Evolutionary conservation across 1,139 yeast species (phyloP), one percentile per base, ranked within the genome.

Genomic region (Lodderomyces oxycetoniae): DNA sequence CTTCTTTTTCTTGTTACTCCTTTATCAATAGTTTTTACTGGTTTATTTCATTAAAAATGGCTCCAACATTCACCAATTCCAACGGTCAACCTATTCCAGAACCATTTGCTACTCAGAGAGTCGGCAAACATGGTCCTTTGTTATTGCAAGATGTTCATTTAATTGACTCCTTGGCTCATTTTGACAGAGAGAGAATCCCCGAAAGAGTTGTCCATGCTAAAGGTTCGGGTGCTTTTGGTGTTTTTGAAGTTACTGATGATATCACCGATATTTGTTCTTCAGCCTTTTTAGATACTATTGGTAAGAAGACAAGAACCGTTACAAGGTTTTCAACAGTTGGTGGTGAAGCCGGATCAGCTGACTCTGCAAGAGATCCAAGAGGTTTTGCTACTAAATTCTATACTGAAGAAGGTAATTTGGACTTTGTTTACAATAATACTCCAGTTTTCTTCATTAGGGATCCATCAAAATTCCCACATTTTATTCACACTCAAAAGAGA

Each of bases 181-280:
- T 85, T 50, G 91, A 83, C 64, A 75, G 94, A 50, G 95, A 86
- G 63, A 73, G 94, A 58, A 78, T 85, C 42, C 94, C 95, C 27
- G 94, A 85, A 63, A 76, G 95, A 59, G 93, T 85, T 36, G 95
- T 85, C 33, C 95, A 85, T 55, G 94, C 94, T 42, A 84, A 84
- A 61, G 95, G 95, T 45, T 83, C 87, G 28, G 95, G 94, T 48
- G 93, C 93, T 33, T 79, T 71, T 54, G 91, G 93, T 50, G 73
- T 64, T 41, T 85, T 85, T 50, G 91, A 80, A 59, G 81, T 79
- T 44, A 85, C 95, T 24, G 89, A 86, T 54, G 91, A 85, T 47
- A 75, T 86, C 52, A 65, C 83, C 31, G 95, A 86, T 57, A 53
- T 86, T 40, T 75, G 84, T 49, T 66, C 68, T 42, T 80, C 95